A percentile compares a stretch with the other conserved stretches of the same genome.
These are phyloP conservation scores for Trichomonascaceae sp. DNA, from an alignment of 1,139 yeast genomes.

Conservation along the genomic window DNA sequence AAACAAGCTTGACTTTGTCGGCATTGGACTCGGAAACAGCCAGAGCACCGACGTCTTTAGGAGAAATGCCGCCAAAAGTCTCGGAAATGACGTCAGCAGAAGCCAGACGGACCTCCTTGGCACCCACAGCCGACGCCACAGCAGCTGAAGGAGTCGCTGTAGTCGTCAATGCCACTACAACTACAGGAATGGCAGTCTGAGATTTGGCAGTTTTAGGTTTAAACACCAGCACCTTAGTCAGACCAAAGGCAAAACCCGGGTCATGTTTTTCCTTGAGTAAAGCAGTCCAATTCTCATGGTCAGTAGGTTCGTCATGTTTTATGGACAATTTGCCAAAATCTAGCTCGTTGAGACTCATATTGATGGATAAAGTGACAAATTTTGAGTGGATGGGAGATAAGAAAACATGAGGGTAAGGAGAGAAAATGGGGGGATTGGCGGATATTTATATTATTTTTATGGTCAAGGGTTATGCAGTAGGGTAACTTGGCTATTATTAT, in stretches of 20 bases:
- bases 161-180: slow-evolving; percentile 64
- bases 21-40: slow-evolving; percentile 24
- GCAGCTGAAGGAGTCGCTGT: slow-evolving; percentile 64
- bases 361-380: slow-evolving; percentile 4
- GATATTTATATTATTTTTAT: no score
- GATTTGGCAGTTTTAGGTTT: slow-evolving; percentile 88
- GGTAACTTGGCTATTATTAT: background rate
- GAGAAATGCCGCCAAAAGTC: slow-evolving; percentile 53
- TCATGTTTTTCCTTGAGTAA: slow-evolving; percentile 17
- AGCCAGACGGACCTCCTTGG: slow-evolving; percentile 85
- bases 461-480: background rate
- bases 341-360: slow-evolving; percentile 15
- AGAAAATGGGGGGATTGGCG: background rate
- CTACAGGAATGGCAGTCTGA: slow-evolving; percentile 74
- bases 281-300: slow-evolving; percentile 27
- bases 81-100: slow-evolving; percentile 69
- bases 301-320: slow-evolving; percentile 24
- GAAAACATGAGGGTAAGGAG: background rate
- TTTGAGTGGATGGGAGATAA: slow-evolving; percentile 1
- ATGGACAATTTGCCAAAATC: slow-evolving; percentile 21
- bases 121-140: slow-evolving; percentile 62
- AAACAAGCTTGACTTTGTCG: slow-evolving; percentile 52
- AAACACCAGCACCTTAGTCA: slow-evolving; percentile 72
- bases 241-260: slow-evolving; percentile 13
- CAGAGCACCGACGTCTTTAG: slow-evolving; percentile 40